phyloP scores from a whole-genome alignment of 768 basidiomycete genomes.

The Collybiopsis luxurians region DNA sequence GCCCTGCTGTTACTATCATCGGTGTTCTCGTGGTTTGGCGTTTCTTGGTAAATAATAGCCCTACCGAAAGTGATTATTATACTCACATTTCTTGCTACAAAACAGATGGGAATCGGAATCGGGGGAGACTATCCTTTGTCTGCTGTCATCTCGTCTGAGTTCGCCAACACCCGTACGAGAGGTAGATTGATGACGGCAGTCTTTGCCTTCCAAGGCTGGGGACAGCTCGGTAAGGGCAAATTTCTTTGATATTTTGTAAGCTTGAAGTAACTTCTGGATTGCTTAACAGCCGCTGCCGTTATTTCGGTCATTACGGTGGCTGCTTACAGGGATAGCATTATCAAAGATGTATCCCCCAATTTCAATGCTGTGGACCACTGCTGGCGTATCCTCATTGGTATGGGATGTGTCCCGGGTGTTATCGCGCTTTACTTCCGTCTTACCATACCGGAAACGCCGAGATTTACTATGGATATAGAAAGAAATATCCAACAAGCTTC shows the following conservation, averaged over 20 bases:
- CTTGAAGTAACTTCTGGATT: no score
- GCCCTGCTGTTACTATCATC: conserved; percentile 66
- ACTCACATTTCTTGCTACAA: not conserved
- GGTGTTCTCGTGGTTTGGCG: conserved; percentile 84
- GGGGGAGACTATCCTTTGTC: conserved; percentile 88
- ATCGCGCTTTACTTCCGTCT: conserved; percentile 90
- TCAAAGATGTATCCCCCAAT: conserved; percentile 37
- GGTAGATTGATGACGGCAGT: conserved; percentile 90
- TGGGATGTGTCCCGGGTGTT: conserved; percentile 79
- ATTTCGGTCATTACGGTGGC: conserved; percentile 60
- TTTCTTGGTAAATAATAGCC: conserved; percentile 48
- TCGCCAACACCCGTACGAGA: conserved; percentile 71
- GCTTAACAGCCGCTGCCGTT: conserved; percentile 56
- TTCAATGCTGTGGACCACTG: conserved; percentile 62
- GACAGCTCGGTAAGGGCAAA: conserved; percentile 73
- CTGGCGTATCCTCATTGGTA: conserved; percentile 88
- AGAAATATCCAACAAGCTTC: conserved; percentile 26
- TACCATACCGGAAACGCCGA: conserved; percentile 90
- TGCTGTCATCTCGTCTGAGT: conserved; percentile 88
- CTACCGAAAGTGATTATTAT: not conserved
- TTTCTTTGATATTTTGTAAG: no score
- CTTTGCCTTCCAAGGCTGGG: conserved; percentile 87
- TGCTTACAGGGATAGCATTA: conserved; percentile 63
- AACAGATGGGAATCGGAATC: conserved; percentile 77
- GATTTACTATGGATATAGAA: conserved; percentile 77